These are phyloP conservation scores for Stereum hirsutum DNA, from an alignment of 1,284 basidiomycete genomes.

Conservation along the genomic window DNA sequence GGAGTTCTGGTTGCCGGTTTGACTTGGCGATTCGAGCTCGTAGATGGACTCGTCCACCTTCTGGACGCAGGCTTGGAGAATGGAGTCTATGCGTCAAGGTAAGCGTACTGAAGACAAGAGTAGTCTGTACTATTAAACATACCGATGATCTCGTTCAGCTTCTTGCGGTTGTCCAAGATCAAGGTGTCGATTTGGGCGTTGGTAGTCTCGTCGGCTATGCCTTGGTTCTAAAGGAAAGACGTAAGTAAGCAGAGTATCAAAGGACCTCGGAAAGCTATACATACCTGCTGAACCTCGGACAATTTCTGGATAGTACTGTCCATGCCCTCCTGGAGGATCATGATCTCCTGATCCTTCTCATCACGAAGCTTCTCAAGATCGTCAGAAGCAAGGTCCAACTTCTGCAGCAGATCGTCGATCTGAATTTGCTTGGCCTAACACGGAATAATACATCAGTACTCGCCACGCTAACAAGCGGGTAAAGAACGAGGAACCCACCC, in stretches of 20 bases:
- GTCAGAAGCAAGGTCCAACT: slow-evolving; percentile 65
- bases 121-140: slow-evolving; percentile 12
- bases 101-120: slow-evolving; percentile 3
- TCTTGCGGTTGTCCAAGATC: slow-evolving; percentile 96
- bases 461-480: too few species aligned
- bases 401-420: slow-evolving; percentile 83
- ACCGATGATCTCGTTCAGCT: slow-evolving; percentile 97
- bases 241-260: slow-evolving; percentile 6
- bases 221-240: slow-evolving; percentile 52
- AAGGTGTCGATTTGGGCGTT: slow-evolving; percentile 96
- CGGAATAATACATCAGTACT: slow-evolving; percentile 7
- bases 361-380: slow-evolving; percentile 81
- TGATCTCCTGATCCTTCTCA: slow-evolving; percentile 96
- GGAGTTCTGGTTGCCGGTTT: slow-evolving; percentile 90
- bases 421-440: slow-evolving; percentile 83
- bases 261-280: slow-evolving; percentile 8
- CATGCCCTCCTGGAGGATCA: slow-evolving; percentile 95
- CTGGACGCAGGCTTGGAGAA: slow-evolving; percentile 92
- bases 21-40: slow-evolving; percentile 92
- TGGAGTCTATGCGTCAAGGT: slow-evolving; percentile 67
- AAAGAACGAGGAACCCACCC: too few species aligned
- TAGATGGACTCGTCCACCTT: slow-evolving; percentile 98
- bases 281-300: slow-evolving; percentile 78
- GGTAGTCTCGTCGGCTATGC: slow-evolving; percentile 80
- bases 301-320: slow-evolving; percentile 90